phyloP scores from a whole-genome alignment of 441 rosid species.

The Francoa sonchifolia region DNA sequence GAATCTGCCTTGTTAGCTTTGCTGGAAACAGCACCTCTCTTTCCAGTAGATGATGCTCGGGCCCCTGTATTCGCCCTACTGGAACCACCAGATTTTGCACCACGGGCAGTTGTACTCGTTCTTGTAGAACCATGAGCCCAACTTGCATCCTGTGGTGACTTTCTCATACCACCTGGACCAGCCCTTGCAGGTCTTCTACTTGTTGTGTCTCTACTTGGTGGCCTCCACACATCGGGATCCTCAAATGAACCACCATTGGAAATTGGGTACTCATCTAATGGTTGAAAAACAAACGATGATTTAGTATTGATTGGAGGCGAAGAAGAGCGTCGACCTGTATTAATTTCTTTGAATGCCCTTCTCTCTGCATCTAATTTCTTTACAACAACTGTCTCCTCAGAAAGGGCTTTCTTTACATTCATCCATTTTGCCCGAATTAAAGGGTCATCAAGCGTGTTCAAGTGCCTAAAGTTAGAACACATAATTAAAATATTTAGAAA shows the following conservation, averaged over 20 bases:
- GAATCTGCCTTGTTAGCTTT: constrained; percentile 74
- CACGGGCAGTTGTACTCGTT: constrained; percentile 50
- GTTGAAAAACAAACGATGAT: constrained; percentile 87
- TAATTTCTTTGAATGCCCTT: constrained; percentile 76
- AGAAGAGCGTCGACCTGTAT: constrained; percentile 55
- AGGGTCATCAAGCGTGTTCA: constrained; percentile 76
- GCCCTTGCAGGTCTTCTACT: constrained; percentile 69
- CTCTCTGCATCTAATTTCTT: constrained; percentile 93
- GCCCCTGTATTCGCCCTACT: constrained; percentile 44
- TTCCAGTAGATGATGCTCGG: constrained; percentile 64
- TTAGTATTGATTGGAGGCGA: constrained; percentile 83
- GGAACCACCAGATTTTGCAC: constrained; percentile 52
- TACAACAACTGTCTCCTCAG: constrained; percentile 88
- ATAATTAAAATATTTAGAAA: neutral
- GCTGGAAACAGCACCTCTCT: constrained; percentile 57
- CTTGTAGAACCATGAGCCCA: constrained; percentile 77
- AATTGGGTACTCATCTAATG: constrained; percentile 86
- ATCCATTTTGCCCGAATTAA: constrained; percentile 79
- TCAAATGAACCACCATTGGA: constrained; percentile 73
- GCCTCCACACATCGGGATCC: constrained; percentile 99
- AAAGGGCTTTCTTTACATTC: constrained; percentile 78
- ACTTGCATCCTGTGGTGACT: constrained; percentile 84
- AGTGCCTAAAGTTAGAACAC: constrained; percentile 42
- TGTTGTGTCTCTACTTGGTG: constrained; percentile 70
- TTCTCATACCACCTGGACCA: constrained; percentile 71